These are phyloP conservation scores for Solanum boliviense DNA, from an alignment of 257 asterid species.

Conservation along the genomic window DNA sequence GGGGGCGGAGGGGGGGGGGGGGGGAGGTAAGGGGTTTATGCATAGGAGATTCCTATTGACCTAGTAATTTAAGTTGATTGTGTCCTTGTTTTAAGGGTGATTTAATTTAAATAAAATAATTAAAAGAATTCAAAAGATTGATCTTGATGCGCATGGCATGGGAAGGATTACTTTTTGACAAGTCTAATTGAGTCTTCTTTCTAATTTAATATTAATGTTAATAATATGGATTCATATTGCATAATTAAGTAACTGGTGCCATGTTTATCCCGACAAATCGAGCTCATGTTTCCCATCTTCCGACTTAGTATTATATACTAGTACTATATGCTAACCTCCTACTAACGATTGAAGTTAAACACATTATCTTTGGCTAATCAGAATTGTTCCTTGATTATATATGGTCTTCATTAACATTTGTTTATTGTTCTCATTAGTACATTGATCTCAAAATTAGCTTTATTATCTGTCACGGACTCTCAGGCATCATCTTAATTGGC, in stretches of 20 bases:
- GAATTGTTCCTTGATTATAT: background rate
- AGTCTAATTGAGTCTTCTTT: background rate
- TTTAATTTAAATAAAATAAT: background rate
- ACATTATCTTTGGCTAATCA: background rate
- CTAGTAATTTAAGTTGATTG: background rate
- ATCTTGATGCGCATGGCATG: background rate
- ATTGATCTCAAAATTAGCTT: background rate
- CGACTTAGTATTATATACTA: background rate
- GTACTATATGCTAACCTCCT: background rate
- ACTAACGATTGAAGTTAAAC: background rate
- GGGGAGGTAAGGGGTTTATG: background rate
- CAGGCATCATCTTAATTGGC: background rate
- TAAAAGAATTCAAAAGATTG: background rate
- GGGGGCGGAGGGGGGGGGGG: too few relatives aligned
- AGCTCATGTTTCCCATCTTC: conserved; percentile 1
- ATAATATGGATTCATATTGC: background rate
- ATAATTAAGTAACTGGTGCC: background rate
- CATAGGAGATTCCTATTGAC: background rate
- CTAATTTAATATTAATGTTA: background rate
- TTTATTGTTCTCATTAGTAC: background rate
- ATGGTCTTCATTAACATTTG: background rate
- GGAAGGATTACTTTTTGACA: background rate
- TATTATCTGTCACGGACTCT: background rate
- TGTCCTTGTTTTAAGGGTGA: background rate
- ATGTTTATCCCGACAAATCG: conserved; percentile 4